Evolutionary conservation across 2,329 filamentous ascomycete species (phyloP), one percentile per base, ranked within the genome.

Genomic region (Fusarium compactum): DNA sequence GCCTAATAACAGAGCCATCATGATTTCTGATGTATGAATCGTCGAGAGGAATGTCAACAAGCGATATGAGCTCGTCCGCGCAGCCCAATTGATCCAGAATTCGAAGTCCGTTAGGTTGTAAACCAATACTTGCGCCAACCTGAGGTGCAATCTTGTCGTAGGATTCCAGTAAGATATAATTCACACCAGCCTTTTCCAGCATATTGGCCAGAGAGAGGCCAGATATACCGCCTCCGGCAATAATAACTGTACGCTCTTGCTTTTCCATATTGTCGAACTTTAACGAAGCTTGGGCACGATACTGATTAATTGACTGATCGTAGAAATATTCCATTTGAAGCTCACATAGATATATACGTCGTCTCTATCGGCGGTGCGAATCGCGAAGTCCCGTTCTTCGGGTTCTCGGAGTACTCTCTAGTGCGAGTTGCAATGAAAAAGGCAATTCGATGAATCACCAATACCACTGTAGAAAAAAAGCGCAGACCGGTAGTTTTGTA

Each of bases 111-210:
- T 83, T 78, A 0, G 85, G 78, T 0, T 80, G 64, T 1, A 87
- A 67, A 2, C 79, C 83, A 29, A 89, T 84, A 6, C 80, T 82
- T 0, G 85, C 85, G 1, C 86, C 86, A 0, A 83, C 76, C 22
- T 81, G 76, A 0, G 85, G 84, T 1, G 81, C 80, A 24, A 87
- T 81, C 0, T 80, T 72, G 0, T 63, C 27, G 47, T 82, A 76
- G 0, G 77, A 75, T 65, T 89, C 86, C 0, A 89, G 78, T 0
- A 88, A 60, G 4, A 85, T 62, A 66, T 82, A 87, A 59, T 86
- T 80, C 53, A 88, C 82, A 15, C 47, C 50, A 2, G 41, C 30
- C 22, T 18, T 52, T 8, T 72, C 62, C 0, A 72, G 18, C 56
- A 63, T 65, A 3, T 67, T 72, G 7, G 70, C 62, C 0, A 72